A percentile compares a stretch with the other conserved stretches of the same genome.
These are phyloP conservation scores for Claviceps purpurea DNA, from an alignment of 2,329 filamentous ascomycete species.

Conservation along the genomic window DNA sequence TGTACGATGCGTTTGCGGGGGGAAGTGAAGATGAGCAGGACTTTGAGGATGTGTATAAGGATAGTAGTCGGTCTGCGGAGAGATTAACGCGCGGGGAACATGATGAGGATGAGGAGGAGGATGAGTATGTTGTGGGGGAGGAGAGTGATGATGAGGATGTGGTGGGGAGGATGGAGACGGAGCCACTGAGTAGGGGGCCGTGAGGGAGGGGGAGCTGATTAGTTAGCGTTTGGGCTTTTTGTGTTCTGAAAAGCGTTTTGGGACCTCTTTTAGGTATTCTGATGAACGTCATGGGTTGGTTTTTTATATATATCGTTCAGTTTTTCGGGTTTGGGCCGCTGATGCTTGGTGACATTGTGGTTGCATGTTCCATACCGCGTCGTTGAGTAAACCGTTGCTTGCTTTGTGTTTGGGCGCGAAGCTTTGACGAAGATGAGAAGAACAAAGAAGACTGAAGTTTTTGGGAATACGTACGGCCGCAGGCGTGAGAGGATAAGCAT, in stretches of 20 bases:
- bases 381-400: too few relatives aligned
- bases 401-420: too few relatives aligned
- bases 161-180: conserved; percentile 12
- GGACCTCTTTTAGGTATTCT: too few relatives aligned
- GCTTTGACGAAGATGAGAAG: background rate
- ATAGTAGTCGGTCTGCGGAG: conserved; percentile 16
- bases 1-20: conserved; percentile 95
- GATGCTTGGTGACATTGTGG: too few relatives aligned
- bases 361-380: too few relatives aligned
- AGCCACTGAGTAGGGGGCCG: conserved; percentile 10
- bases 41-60: conserved; percentile 27
- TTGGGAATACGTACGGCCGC: too few relatives aligned
- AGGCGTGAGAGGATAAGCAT: too few relatives aligned
- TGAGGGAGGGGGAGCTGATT: background rate
- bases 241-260: too few relatives aligned
- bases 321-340: too few relatives aligned
- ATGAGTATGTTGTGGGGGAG: conserved; percentile 38
- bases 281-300: too few relatives aligned
- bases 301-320: too few relatives aligned
- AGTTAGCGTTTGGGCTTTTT: too few relatives aligned
- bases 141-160: conserved; percentile 28
- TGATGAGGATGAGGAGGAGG: conserved; percentile 9
- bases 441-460: background rate
- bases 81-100: conserved; percentile 13
- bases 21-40: conserved; percentile 54